Conservation (phyloP, 495 filamentous ascomycete species). For the Penicillium diatomitis region DNA sequence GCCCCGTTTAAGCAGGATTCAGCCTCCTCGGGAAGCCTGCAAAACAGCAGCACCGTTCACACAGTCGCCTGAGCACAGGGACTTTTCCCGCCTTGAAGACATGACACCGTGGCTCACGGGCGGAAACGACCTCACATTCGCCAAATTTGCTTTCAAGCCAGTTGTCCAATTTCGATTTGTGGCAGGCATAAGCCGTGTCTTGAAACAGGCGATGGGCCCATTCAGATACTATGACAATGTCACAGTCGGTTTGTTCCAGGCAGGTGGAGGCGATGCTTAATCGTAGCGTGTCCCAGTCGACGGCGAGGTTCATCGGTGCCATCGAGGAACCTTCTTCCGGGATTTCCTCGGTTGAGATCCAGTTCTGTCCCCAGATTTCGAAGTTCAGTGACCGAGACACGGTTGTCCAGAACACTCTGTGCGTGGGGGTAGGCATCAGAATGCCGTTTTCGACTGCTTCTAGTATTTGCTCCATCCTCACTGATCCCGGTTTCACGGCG, state of each 20-base stretch:
- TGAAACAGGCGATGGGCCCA: background rate
- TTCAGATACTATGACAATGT: background rate
- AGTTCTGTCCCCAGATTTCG: slow-evolving; percentile 1
- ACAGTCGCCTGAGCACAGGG: background rate
- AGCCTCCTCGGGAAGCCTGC: background rate
- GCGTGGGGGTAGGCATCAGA: background rate
- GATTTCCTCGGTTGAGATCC: background rate
- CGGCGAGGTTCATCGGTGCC: background rate
- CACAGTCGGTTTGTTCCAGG: background rate
- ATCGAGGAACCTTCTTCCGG: background rate
- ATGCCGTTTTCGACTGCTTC: background rate
- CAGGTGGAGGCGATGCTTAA: background rate
- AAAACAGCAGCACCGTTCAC: background rate
- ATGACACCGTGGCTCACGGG: background rate
- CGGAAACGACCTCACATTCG: background rate
- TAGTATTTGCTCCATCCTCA: background rate
- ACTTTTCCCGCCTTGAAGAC: background rate
- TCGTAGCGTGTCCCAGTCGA: background rate
- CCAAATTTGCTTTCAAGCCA: background rate
- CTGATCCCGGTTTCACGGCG: background rate
- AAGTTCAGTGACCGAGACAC: background rate
- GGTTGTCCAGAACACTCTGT: background rate
- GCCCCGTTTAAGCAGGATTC: background rate
- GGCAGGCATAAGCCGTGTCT: background rate
- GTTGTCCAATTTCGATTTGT: background rate